Percentiles rank a stretch among this genome's conserved stretches.
These are phyloP conservation scores for Metroxylon sagu DNA, from an alignment of 176 grass and related monocot genomes.

Conservation along the genomic window DNA sequence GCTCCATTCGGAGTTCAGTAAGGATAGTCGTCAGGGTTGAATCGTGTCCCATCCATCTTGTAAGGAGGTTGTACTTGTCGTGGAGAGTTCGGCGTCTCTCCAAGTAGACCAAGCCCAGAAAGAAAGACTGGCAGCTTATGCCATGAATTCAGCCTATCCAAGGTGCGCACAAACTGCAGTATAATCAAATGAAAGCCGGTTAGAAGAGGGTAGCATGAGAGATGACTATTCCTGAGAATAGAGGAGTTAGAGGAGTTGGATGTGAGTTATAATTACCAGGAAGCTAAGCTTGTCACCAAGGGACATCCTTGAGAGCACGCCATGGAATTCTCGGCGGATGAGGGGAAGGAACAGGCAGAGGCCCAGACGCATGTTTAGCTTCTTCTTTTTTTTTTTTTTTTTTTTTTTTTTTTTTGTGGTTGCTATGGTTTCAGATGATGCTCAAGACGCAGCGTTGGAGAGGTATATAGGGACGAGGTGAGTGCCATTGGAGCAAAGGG, in stretches of 20 bases:
- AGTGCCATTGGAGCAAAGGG: no score
- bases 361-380: slow-evolving; percentile 27
- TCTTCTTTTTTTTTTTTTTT: no score
- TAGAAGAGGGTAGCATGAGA: not conserved
- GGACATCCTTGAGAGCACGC: slow-evolving; percentile 33
- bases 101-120: slow-evolving; percentile 37
- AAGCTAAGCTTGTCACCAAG: slow-evolving; percentile 45
- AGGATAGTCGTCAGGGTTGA: slow-evolving; percentile 28
- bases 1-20: slow-evolving; percentile 37
- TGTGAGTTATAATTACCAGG: slow-evolving; percentile 21
- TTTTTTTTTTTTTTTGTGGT: no score
- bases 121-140: slow-evolving; percentile 48
- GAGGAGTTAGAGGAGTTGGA: no score
- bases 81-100: slow-evolving; percentile 28
- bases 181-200: no score
- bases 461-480: no score
- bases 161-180: slow-evolving; percentile 35
- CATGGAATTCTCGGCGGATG: slow-evolving; percentile 31
- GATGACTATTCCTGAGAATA: no score
- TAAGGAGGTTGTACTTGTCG: slow-evolving; percentile 37
- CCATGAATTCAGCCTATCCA: slow-evolving; percentile 48
- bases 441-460: no score
- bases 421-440: no score
- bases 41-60: slow-evolving; percentile 5
- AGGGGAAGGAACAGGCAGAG: slow-evolving; percentile 22